Conservation (phyloP, 257 asterid species). For the Scutellaria baicalensis region DNA sequence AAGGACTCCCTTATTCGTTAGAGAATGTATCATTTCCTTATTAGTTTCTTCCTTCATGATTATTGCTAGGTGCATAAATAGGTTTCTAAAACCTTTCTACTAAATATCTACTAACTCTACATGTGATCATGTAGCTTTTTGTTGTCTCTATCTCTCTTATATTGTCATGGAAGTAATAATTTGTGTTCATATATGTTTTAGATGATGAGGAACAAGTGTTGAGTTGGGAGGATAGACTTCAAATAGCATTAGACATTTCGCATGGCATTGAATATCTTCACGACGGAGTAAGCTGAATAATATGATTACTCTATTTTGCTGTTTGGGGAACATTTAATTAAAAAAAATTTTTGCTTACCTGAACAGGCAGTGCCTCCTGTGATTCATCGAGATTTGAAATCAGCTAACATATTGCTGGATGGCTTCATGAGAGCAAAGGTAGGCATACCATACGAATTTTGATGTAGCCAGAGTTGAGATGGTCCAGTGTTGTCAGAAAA, state of each 20-base stretch:
- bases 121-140: not conserved
- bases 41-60: not conserved
- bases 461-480: no score
- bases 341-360: conserved; percentile 15
- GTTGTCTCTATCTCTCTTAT: conserved; percentile 10
- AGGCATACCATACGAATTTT: not conserved
- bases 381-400: conserved; percentile 80
- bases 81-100: not conserved
- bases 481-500: no score
- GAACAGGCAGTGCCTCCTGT: conserved; percentile 94
- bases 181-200: conserved; percentile 15
- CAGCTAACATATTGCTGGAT: conserved; percentile 84
- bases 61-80: not conserved
- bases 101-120: not conserved
- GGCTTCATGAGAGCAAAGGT: conserved; percentile 88
- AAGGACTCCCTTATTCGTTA: not conserved
- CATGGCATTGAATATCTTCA: conserved; percentile 97
- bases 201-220: conserved; percentile 55
- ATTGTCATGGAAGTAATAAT: conserved; percentile 6
- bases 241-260: conserved; percentile 85
- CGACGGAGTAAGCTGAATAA: conserved; percentile 69
- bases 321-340: not conserved
- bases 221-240: conserved; percentile 91
- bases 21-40: not conserved
- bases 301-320: not conserved